Conservation (phyloP, 164 flowering plant genomes). For the Nymphaea colorata region DNA sequence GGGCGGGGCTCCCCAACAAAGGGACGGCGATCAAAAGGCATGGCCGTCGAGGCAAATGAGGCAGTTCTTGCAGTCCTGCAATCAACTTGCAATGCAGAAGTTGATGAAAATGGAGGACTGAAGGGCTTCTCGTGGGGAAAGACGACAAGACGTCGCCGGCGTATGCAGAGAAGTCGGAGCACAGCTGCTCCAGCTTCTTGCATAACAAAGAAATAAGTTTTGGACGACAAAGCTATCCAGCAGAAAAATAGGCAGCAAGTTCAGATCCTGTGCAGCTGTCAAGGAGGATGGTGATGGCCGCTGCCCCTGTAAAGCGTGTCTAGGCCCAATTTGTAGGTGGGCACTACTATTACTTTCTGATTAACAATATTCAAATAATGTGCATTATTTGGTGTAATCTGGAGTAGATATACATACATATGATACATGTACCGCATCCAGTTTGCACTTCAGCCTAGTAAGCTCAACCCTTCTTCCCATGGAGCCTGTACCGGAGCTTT, state of each 20-base stretch:
- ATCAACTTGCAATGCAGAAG: conserved; percentile 27
- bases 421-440: no score
- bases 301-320: background rate
- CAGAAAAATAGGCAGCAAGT: background rate
- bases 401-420: no score
- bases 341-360: background rate
- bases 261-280: background rate
- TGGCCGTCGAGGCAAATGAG: conserved; percentile 5
- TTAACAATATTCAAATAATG: no score
- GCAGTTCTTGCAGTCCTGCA: conserved; percentile 8
- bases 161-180: conserved; percentile 58
- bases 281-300: background rate
- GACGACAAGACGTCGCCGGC: conserved; percentile 73
- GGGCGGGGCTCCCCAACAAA: conserved; percentile 24
- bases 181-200: conserved; percentile 29
- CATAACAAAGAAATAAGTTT: conserved; percentile 6
- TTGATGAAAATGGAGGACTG: conserved; percentile 42
- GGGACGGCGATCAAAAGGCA: conserved; percentile 42
- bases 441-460: no score
- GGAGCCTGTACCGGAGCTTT: no score
- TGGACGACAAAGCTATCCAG: background rate
- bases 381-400: no score
- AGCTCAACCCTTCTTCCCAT: no score
- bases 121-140: conserved; percentile 89
- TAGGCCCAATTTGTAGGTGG: background rate